A percentile compares a stretch with the other conserved stretches of the same genome.
Conservation (phyloP, 176 grass and related monocot species). For the Eragrostis curvula region DNA sequence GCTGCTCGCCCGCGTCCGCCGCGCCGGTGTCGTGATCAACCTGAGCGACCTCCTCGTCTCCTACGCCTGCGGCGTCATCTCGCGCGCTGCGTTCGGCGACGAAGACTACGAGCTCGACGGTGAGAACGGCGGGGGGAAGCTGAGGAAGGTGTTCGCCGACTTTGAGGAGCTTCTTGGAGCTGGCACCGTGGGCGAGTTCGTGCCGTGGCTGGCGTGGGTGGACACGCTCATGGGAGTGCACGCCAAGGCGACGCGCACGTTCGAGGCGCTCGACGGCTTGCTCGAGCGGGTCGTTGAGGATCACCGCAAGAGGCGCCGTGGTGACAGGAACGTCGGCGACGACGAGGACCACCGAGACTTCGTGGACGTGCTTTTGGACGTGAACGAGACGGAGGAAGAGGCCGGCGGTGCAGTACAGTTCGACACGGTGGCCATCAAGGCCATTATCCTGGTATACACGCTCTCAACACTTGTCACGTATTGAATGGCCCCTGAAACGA, state of each 20-base stretch:
- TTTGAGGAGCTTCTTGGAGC: conserved; percentile 49
- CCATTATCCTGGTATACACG: conserved; percentile 37
- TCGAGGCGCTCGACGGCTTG: conserved; percentile 27
- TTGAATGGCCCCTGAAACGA: too few species aligned
- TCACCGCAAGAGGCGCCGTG: conserved; percentile 14
- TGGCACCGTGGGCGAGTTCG: conserved; percentile 44
- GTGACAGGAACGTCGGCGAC: not conserved
- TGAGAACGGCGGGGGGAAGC: not conserved
- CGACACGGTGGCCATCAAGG: conserved; percentile 38
- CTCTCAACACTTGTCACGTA: too few species aligned
- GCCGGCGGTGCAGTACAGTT: conserved; percentile 10
- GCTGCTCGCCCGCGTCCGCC: conserved; percentile 37
- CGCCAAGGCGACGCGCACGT: conserved; percentile 41
- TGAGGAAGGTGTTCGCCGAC: conserved; percentile 48
- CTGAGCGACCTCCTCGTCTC: conserved; percentile 12
- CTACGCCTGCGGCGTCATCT: conserved; percentile 8
- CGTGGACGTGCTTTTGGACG: conserved; percentile 49
- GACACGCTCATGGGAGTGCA: conserved; percentile 42
- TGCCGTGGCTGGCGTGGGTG: conserved; percentile 63
- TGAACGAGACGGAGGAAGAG: conserved; percentile 26
- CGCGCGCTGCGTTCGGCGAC: conserved; percentile 39
- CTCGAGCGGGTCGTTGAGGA: conserved; percentile 42
- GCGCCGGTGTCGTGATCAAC: not conserved
- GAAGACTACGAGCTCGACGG: conserved; percentile 15
- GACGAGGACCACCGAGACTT: conserved; percentile 28